These are phyloP conservation scores for Alternaria brassicicola DNA, from an alignment of 2,329 filamentous ascomycete species.

Conservation along the genomic window DNA sequence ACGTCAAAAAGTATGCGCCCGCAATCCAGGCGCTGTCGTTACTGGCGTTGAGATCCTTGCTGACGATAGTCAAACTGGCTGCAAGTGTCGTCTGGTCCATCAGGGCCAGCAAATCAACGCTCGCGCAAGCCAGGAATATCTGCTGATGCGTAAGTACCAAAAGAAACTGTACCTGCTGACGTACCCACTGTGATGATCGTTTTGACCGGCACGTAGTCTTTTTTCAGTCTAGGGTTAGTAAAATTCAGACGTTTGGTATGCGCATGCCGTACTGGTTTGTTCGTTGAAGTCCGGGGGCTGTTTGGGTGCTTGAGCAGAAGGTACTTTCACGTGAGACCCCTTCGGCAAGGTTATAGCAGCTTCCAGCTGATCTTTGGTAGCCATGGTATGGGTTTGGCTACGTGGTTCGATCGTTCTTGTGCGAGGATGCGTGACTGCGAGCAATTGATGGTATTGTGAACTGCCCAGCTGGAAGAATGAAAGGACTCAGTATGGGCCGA, in stretches of 20 bases:
- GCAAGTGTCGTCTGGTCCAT: constrained; percentile 34
- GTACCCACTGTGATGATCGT: constrained; percentile 25
- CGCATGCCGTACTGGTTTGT: constrained; percentile 19
- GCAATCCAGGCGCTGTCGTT: constrained; percentile 63
- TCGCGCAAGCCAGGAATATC: constrained; percentile 34
- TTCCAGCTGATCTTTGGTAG: not conserved
- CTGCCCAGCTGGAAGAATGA: not conserved
- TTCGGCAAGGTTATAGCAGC: not conserved
- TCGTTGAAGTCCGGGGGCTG: constrained; percentile 23
- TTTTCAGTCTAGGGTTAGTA: not conserved
- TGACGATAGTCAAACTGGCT: constrained; percentile 27
- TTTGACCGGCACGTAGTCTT: constrained; percentile 27
- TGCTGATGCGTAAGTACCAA: constrained; percentile 7
- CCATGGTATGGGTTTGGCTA: not conserved
- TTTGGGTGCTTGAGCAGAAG: not conserved
- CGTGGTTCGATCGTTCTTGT: not conserved
- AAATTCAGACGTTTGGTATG: not conserved
- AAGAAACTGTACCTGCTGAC: too few species aligned
- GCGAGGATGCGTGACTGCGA: not conserved
- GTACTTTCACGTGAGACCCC: not conserved
- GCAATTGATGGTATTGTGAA: not conserved
- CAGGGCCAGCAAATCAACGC: constrained; percentile 27
- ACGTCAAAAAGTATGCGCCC: constrained; percentile 61
- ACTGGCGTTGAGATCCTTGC: constrained; percentile 44
- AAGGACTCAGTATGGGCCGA: not conserved